Evolutionary conservation across 2,329 filamentous ascomycete genomes (phyloP).

Genomic region (Fusarium sp.): DNA sequence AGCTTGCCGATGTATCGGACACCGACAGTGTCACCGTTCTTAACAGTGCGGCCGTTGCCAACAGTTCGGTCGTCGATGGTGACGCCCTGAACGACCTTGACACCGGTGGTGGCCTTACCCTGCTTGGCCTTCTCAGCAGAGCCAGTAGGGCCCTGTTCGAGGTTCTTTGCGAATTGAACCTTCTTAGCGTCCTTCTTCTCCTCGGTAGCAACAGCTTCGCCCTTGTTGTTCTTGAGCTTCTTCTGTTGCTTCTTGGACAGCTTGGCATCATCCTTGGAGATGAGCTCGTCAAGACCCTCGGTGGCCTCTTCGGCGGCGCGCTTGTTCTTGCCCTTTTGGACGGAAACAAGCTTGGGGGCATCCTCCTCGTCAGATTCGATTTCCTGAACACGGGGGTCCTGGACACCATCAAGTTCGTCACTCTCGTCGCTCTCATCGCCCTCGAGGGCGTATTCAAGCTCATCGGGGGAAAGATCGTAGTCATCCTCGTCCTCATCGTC

Average conservation of each 20-base stretch:
- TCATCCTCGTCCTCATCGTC: conserved; percentile 77
- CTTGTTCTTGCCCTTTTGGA: conserved; percentile 90
- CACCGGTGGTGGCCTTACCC: conserved; percentile 66
- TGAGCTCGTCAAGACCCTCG: conserved; percentile 83
- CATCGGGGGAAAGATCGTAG: conserved; percentile 85
- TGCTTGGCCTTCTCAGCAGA: conserved; percentile 64
- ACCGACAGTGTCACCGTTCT: conserved; percentile 89
- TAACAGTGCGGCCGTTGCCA: conserved; percentile 84
- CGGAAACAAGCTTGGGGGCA: conserved; percentile 68
- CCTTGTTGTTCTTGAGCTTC: conserved; percentile 99
- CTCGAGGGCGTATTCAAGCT: conserved; percentile 77
- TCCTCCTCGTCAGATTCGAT: conserved; percentile 80
- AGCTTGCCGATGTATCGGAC: conserved; percentile 99
- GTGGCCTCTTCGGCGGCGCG: conserved; percentile 80
- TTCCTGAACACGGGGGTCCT: conserved; percentile 86
- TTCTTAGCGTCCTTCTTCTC: conserved; percentile 80
- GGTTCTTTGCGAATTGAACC: conserved; percentile 98
- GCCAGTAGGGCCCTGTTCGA: conserved; percentile 93
- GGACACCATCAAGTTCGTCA: conserved; percentile 82
- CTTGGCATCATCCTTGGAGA: conserved; percentile 82
- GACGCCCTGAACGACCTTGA: conserved; percentile 88
- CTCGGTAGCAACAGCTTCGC: conserved; percentile 78
- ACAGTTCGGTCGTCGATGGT: conserved; percentile 96
- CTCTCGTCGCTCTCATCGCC: conserved; percentile 79
- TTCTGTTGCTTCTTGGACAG: conserved; percentile 97